Evolutionary conservation across 371 early-diverging fungal genomes (phyloP), one percentile per base, ranked within the genome.

Genomic region (Funneliformis caledonium): DNA sequence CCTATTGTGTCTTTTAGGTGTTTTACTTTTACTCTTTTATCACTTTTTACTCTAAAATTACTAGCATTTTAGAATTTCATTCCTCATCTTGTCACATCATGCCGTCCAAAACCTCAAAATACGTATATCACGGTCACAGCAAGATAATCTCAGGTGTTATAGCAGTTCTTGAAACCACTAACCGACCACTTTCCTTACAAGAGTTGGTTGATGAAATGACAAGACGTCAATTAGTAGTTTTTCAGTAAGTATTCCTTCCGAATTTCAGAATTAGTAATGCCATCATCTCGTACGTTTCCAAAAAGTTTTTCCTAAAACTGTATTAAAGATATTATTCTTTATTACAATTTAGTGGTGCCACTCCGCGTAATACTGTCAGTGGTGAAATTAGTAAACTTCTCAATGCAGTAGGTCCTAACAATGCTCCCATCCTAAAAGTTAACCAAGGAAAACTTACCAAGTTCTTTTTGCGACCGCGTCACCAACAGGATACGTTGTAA

Each of bases 171-270:
- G 78, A 78, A 78, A 67, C 42, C 8, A 78, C 78, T 19, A 68
- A 50, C 47, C 43, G 50, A 42, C 78, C 78, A 78, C 68, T 78
- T 19, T 78, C 78, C 31, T 78, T 78, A 62, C 78, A 78, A 67
- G 78, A 78, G 56, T 42, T 78, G 22, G 78, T 78, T 31, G 78
- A 78, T 45, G 78, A 78, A 78, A 78, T 78, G 78, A 78, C 78
- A 8, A 78, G 50, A 33, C 65, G 78, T 19, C 78, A 78, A 48
- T 62, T 78, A 64, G 78, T 78, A 11, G 78, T 78, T 48, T 78
- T 78, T n/a, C 78, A 78, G 78, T 78, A 67, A 67, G 78, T 67
- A 68, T 26, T 37, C n/a, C 31, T 65, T 69, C 69, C 69, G 14
- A 69, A 69, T 69, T 33, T 69, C 43, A 43, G 43, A 42, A 43